phyloP scores from a whole-genome alignment of 2,329 filamentous ascomycete species.

The Coniochaeta sp. region DNA sequence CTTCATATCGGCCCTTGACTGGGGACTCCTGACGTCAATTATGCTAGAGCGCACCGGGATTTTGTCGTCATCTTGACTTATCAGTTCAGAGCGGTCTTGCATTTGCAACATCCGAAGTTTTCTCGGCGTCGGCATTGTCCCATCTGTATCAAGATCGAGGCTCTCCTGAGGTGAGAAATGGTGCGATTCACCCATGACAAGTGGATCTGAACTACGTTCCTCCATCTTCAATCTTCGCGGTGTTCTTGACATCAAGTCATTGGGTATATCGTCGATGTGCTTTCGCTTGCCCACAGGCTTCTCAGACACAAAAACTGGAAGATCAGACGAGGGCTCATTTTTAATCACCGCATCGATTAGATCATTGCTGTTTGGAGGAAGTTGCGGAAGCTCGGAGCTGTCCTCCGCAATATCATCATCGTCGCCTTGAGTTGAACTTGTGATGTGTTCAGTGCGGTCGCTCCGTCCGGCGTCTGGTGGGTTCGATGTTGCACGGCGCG shows the following conservation, averaged over 20 bases:
- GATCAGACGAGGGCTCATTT: conserved; percentile 46
- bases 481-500: neutral
- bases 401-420: neutral
- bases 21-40: neutral
- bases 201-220: conserved; percentile 20
- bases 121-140: conserved; percentile 33
- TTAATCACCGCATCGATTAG: conserved; percentile 26
- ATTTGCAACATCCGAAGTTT: conserved; percentile 18
- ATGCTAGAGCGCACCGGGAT: neutral
- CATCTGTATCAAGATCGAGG: conserved; percentile 49
- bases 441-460: neutral
- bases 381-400: conserved; percentile 17
- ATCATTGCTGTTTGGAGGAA: conserved; percentile 12
- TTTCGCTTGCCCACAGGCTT: conserved; percentile 41
- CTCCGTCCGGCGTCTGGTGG: neutral
- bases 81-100: neutral
- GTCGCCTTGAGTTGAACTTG: conserved; percentile 10
- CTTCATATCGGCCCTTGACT: neutral
- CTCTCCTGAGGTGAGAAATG: conserved; percentile 42
- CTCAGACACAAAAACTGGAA: conserved; percentile 42
- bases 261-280: conserved; percentile 13
- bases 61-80: neutral
- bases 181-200: conserved; percentile 16
- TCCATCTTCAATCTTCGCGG: conserved; percentile 35
- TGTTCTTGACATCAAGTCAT: conserved; percentile 13